Percentiles rank a stretch among this genome's conserved stretches.
Evolutionary conservation across 1,139 yeast genomes (phyloP).

Genomic region (Saccharomyces hybrid): DNA sequence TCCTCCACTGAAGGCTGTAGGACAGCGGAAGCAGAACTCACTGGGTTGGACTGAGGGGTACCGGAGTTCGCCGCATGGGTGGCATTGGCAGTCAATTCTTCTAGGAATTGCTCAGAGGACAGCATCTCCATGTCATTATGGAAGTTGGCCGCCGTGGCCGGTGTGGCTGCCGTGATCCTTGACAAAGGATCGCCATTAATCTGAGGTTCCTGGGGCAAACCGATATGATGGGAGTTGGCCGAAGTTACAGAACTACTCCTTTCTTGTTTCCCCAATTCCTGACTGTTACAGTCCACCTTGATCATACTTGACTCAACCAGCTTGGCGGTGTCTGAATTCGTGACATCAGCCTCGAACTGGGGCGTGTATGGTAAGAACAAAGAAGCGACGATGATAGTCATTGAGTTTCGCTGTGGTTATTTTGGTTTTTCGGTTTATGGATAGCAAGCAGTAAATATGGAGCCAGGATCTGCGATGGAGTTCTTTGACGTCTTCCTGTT

Average conservation of each 20-base stretch:
- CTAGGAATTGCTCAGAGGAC: constrained; percentile 30
- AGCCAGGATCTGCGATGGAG: not conserved
- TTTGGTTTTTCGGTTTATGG: not conserved
- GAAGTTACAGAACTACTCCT: constrained; percentile 20
- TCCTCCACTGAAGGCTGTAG: not conserved
- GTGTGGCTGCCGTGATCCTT: not conserved
- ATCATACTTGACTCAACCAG: constrained; percentile 18
- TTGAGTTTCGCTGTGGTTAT: constrained; percentile 6
- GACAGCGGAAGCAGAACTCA: not conserved
- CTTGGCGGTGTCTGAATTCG: constrained; percentile 19
- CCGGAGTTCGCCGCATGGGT: constrained; percentile 9
- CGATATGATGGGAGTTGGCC: not conserved
- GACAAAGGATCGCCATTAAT: not conserved
- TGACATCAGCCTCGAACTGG: constrained; percentile 27
- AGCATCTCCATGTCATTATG: constrained; percentile 11
- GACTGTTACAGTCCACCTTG: constrained; percentile 4
- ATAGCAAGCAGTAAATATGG: not conserved
- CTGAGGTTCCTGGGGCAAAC: not conserved
- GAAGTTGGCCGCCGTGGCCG: not conserved
- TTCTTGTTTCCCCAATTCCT: constrained; percentile 6
- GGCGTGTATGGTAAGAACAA: constrained; percentile 32
- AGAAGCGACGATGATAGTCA: constrained; percentile 31
- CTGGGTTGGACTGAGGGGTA: not conserved
- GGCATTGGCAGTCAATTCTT: constrained; percentile 30
- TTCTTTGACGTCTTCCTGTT: not conserved